phyloP scores from a whole-genome alignment of 331 rosid species.

The Acacia pycnantha region DNA sequence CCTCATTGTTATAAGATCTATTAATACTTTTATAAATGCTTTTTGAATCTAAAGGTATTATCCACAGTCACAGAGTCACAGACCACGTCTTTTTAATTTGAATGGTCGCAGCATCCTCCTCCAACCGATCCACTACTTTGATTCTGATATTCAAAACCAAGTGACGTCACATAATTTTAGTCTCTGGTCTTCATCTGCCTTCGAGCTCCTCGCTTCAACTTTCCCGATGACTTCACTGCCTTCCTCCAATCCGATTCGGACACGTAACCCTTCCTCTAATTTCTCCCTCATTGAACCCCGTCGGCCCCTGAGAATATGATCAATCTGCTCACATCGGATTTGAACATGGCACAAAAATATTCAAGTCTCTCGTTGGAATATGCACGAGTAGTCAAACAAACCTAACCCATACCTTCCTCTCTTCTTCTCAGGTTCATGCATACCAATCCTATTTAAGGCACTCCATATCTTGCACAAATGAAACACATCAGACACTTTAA shows the following conservation, averaged over 20 bases:
- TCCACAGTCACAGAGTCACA: background rate
- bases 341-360: background rate
- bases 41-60: fast-evolving
- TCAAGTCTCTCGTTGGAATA: slow-evolving; percentile 9
- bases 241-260: slow-evolving; percentile 11
- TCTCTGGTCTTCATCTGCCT: background rate
- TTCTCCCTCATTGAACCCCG: slow-evolving; percentile 10
- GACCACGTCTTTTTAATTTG: background rate
- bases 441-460: slow-evolving; percentile 17
- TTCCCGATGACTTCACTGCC: background rate
- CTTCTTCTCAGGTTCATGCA: background rate
- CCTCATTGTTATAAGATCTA: no score
- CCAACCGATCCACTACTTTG: background rate
- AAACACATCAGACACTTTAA: background rate
- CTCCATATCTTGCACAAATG: background rate
- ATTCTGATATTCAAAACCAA: background rate
- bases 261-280: background rate
- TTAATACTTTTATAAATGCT: no score
- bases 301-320: background rate
- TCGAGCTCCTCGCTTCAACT: background rate
- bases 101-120: background rate
- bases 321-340: background rate
- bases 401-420: background rate
- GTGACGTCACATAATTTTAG: background rate
- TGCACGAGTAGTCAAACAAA: slow-evolving; percentile 6